Evolutionary conservation across 2,329 filamentous ascomycete genomes (phyloP), one percentile per base, ranked within the genome.

Genomic region (Cordyceps fumosorosea): DNA sequence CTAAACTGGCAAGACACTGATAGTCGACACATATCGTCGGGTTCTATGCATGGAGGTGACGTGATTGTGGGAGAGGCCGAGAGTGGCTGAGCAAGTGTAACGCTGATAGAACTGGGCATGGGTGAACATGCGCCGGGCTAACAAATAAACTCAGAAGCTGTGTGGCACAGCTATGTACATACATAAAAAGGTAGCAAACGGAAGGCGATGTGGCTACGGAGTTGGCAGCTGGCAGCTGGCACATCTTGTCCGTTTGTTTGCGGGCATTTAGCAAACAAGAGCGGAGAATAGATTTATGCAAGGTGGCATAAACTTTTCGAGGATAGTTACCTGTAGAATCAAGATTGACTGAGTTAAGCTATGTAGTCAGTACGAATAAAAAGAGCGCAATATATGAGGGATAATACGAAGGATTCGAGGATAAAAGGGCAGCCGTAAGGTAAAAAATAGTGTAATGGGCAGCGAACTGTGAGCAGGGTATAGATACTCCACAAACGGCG

Each of bases 61-160:
- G 55, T 50, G 55, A 11, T 22, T 20, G 10, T 20, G 47, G 34
- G 20, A 8, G 7, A 59, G 18, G 24, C 37, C 22, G 4, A 26
- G 18, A 12, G 56, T 59, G 47, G 56, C 48, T 51, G 56, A 59
- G 48, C 47, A 59, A 16, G 22, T 57, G 56, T 44, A 14, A 37
- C 34, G 34, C 32, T 34, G 32, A 26, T 57, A 50, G 55, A 47
- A 22, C 42, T n/a, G 34, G 22, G 54, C 18, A 32, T 8, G 11
- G 26, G 3, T 11, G 20, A 12, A 1, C 4, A n/a, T 20, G 42
- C 32, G 40, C n/a, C 29, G 50, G 32, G 20, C 56, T 37, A 59
- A 29, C 24, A 34, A 34, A 34, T 34, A 10, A 34, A 34, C 29
- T 32, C 32, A n/a, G 44, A 45, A n/a, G n/a, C 8, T n/a, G 18